Evolutionary conservation across 2,329 filamentous ascomycete genomes (phyloP).

Genomic region (Pseudogymnoascus sp.): DNA sequence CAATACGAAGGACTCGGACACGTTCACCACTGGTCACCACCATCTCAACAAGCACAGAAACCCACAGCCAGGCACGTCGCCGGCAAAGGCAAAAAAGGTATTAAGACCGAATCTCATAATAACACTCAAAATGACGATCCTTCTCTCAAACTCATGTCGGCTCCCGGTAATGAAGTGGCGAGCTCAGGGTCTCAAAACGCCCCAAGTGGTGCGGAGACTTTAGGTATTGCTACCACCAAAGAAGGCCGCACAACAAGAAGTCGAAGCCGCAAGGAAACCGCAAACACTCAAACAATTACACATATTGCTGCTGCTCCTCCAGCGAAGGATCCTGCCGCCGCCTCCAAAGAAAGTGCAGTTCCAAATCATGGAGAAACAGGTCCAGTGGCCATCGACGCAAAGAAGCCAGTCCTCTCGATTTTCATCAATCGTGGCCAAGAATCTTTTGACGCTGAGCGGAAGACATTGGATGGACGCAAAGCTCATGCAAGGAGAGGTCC

Average conservation of each 20-base stretch:
- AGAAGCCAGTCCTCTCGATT: neutral
- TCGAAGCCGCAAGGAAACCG: neutral
- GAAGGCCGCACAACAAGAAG: neutral
- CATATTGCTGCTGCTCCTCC: neutral
- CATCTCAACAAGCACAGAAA: neutral
- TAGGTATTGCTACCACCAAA: neutral
- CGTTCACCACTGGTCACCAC: neutral
- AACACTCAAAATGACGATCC: neutral
- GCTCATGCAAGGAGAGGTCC: neutral
- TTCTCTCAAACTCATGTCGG: neutral
- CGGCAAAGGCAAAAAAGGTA: conserved; percentile 5
- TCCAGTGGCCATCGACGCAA: neutral
- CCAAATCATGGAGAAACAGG: neutral
- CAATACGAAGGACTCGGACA: neutral
- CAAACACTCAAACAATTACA: neutral
- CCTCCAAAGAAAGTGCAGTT: neutral
- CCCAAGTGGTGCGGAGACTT: conserved; percentile 6
- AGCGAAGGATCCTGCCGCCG: neutral
- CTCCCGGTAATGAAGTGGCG: neutral
- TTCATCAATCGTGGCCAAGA: neutral
- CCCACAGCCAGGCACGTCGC: neutral
- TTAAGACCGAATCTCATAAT: neutral
- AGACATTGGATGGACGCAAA: neutral
- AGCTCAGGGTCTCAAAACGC: neutral
- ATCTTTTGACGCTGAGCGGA: neutral